Evolutionary conservation across 2,329 filamentous ascomycete species (phyloP).

Genomic region (Phoma herbarum): DNA sequence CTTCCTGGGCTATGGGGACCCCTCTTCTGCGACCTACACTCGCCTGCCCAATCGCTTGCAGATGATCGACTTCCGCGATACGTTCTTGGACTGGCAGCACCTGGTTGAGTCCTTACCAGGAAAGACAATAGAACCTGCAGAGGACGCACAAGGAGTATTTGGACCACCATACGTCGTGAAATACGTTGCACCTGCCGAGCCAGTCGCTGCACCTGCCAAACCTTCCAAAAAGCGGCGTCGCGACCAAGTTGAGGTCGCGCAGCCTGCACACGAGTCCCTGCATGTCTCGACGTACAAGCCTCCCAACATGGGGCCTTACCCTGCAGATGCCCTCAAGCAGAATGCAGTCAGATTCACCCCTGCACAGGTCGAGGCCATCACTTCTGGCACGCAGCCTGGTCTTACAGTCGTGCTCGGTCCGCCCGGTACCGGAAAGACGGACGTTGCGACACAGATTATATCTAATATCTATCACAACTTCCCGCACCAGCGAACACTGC

Average conservation of each 20-base stretch:
- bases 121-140: slow-evolving; percentile 81
- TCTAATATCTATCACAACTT: slow-evolving; percentile 99
- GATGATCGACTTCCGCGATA: slow-evolving; percentile 89
- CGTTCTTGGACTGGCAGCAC: slow-evolving; percentile 95
- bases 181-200: slow-evolving; percentile 54
- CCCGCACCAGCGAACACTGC: slow-evolving; percentile 85
- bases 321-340: slow-evolving; percentile 79
- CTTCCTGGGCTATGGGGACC: slow-evolving; percentile 96
- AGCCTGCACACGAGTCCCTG: slow-evolving; percentile 70
- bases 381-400: slow-evolving; percentile 92
- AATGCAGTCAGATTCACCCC: slow-evolving; percentile 91
- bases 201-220: slow-evolving; percentile 59
- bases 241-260: slow-evolving; percentile 71
- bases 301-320: slow-evolving; percentile 88
- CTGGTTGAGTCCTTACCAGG: slow-evolving; percentile 89
- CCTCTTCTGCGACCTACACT: slow-evolving; percentile 84
- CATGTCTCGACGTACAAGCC: slow-evolving; percentile 91
- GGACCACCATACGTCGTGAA: slow-evolving; percentile 88
- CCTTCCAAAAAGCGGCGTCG: slow-evolving; percentile 87
- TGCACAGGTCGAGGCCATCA: slow-evolving; percentile 89
- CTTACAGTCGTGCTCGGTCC: slow-evolving; percentile 94
- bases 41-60: slow-evolving; percentile 79
- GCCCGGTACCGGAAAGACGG: slow-evolving; percentile 97
- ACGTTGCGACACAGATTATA: slow-evolving; percentile 97
- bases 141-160: slow-evolving; percentile 76